Evolutionary conservation across 1,139 yeast species (phyloP).

Genomic region (Chernovozyma aurita): DNA sequence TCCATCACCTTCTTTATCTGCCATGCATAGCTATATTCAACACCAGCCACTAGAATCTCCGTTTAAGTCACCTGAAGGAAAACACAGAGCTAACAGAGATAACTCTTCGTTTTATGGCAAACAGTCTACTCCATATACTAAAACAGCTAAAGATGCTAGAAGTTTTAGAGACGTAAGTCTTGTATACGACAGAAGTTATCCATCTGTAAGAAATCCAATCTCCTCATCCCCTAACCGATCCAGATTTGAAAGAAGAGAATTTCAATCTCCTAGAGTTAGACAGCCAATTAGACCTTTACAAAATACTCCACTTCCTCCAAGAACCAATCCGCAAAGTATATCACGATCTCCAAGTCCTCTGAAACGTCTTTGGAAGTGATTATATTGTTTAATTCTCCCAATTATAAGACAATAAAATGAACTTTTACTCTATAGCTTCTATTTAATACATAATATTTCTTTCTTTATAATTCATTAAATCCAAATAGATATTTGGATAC

Average conservation of each 20-base stretch:
- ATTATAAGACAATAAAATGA: background rate
- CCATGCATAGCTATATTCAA: constrained; percentile 1
- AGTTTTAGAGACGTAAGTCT: background rate
- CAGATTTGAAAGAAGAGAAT: constrained; percentile 2
- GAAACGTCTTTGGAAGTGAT: constrained; percentile 5
- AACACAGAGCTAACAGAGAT: background rate
- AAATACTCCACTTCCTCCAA: constrained; percentile 4
- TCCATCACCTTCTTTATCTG: background rate
- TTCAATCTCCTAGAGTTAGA: constrained; percentile 4
- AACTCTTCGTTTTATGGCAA: background rate
- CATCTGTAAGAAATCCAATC: constrained; percentile 1
- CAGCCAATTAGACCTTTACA: constrained; percentile 2
- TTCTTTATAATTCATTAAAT: constrained; percentile 35
- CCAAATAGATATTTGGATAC: constrained; percentile 40
- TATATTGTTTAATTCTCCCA: background rate
- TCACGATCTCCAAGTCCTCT: constrained; percentile 8
- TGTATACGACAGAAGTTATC: constrained; percentile 5
- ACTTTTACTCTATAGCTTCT: background rate
- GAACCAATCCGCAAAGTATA: constrained; percentile 1
- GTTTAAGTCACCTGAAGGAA: constrained; percentile 7
- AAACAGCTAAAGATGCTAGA: background rate
- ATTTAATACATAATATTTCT: constrained; percentile 1
- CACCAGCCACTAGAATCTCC: constrained; percentile 8
- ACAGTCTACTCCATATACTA: background rate
- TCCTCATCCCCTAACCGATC: constrained; percentile 4